Percentiles rank a stretch among this genome's conserved stretches.
phyloP scores from a whole-genome alignment of 805 yeast species.

The Sungouiozyma intestinalis region DNA sequence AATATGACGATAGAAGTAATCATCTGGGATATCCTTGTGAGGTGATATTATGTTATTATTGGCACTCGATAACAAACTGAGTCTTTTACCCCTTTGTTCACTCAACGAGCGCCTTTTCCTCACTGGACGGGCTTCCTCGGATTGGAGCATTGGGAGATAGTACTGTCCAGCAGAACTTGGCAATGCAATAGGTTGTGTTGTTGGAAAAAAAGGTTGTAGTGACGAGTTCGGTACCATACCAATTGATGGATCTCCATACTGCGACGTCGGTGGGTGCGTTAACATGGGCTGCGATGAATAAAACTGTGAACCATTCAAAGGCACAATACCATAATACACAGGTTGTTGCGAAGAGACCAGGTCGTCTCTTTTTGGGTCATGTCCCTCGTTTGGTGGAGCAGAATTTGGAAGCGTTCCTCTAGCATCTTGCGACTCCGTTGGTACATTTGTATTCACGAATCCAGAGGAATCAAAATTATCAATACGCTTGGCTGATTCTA shows the following conservation, averaged over 20 bases:
- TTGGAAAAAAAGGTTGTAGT: conserved; percentile 21
- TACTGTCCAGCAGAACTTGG: conserved; percentile 3
- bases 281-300: conserved; percentile 7
- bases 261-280: conserved; percentile 6
- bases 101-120: conserved; percentile 16
- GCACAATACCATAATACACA: conserved; percentile 12
- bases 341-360: conserved; percentile 11
- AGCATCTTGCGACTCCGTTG: neutral
- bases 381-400: neutral
- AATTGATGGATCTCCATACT: conserved; percentile 12
- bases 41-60: conserved; percentile 23
- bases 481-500: conserved; percentile 22
- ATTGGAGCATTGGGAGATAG: neutral
- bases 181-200: conserved; percentile 7
- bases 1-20: conserved; percentile 25
- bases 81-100: conserved; percentile 22
- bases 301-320: conserved; percentile 16
- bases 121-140: neutral
- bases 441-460: neutral
- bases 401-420: neutral
- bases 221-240: conserved; percentile 20
- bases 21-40: conserved; percentile 24
- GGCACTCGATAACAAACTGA: conserved; percentile 21
- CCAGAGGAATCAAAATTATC: conserved; percentile 27
- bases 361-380: neutral